These are phyloP conservation scores for Xylaria digitata DNA, from an alignment of 2,329 filamentous ascomycete species.

Conservation along the genomic window DNA sequence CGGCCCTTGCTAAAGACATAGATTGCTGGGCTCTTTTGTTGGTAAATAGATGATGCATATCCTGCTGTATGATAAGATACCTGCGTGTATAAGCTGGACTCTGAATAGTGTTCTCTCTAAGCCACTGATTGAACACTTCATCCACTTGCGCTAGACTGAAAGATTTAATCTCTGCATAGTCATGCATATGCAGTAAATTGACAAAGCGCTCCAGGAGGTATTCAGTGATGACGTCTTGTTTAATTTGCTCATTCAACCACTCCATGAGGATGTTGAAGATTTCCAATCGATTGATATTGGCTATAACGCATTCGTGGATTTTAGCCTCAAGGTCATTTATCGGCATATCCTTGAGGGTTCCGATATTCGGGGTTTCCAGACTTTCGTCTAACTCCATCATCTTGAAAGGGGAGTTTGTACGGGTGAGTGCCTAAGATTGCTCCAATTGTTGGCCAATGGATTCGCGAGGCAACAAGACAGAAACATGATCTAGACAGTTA, in stretches of 20 bases:
- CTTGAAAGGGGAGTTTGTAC: constrained; percentile 5
- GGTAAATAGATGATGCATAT: constrained; percentile 38
- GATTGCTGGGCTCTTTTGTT: not conserved
- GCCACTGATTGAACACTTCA: constrained; percentile 43
- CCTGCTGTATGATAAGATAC: constrained; percentile 44
- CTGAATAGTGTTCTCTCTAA: constrained; percentile 37
- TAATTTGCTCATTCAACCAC: constrained; percentile 48
- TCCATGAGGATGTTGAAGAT: constrained; percentile 41
- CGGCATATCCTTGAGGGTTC: constrained; percentile 31
- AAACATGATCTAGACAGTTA: not conserved
- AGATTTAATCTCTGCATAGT: constrained; percentile 21
- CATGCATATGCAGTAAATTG: constrained; percentile 36
- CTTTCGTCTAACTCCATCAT: constrained; percentile 43
- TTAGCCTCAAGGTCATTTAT: constrained; percentile 35
- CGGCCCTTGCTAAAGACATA: not conserved
- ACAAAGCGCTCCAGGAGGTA: constrained; percentile 40
- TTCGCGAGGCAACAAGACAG: not conserved
- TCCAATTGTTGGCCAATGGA: not conserved
- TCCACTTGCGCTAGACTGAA: constrained; percentile 38
- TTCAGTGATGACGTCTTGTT: constrained; percentile 39
- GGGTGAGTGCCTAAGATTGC: not conserved
- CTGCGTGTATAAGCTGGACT: constrained; percentile 44
- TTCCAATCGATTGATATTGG: constrained; percentile 26
- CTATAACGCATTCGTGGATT: constrained; percentile 21
- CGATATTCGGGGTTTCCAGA: constrained; percentile 23